Base-by-base conservation (phyloP, 1,139 yeast species). In the Geotrichum histeridarum region DNA sequence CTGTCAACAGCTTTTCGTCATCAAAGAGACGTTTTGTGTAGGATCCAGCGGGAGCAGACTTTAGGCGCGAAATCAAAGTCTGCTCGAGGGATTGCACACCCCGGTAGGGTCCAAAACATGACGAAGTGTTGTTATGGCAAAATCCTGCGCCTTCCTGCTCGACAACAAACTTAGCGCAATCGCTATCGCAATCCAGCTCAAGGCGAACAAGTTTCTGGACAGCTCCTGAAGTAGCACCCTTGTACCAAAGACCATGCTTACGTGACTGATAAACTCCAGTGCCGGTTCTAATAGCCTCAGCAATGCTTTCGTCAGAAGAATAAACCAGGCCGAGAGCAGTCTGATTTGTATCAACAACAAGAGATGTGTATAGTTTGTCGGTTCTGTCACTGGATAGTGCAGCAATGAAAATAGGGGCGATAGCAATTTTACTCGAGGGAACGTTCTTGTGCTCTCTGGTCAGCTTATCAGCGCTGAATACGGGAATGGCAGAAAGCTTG, bases 211-310 rank as follows among this genome's bases (percentile, higher is more conserved):
- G 76, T 61, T 76, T 77, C 71, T 93, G 99, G 1, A 95, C 88
- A 51, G 96, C 96, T 9, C 99, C 99, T 36, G 95, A 86, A 4
- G 96, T 87, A 56, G 86, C 86, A 39, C 99, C 99, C 70, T 93
- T 93, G 70, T 86, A 87, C 99, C 99, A 93, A 57, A 93, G 77
- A 27, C 94, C 89, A 58, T 85, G 84, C 61, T 84, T 83, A 63
- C 99, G 84, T 5, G 96, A 89, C 71, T 87, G 97, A 71, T 93
- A 93, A 8, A 93, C 96, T 51, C 99, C 99, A 12, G 87, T 82
- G 49, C 82, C 80, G 41, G 88, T 86, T 57, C 82, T 81, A 61
- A 93, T 79, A 4, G 98, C 93, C 63, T 87, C 94, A 50, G 78
- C 73, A 61, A 94, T 82, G 38, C 96, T 88, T 60, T 84, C 91